Evolutionary conservation across 139 green algal species (phyloP).

Genomic region (Coccomyxa sp.): DNA sequence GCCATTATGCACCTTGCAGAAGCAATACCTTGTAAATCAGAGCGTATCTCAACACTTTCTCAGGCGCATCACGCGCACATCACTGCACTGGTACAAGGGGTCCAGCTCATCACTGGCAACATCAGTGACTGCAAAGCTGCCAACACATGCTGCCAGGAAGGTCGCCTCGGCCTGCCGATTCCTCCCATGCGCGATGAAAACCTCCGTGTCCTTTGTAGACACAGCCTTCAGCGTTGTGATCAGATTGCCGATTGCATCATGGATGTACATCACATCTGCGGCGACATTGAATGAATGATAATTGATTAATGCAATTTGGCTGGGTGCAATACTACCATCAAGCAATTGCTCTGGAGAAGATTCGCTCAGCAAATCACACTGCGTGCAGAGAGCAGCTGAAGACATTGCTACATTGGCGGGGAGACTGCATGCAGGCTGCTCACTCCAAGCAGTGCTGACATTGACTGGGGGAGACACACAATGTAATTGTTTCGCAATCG

Average conservation of each 20-base stretch:
- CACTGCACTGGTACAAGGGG: constrained; percentile 41
- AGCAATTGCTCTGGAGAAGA: too few relatives aligned
- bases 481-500: too few relatives aligned
- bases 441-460: too few relatives aligned
- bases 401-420: too few relatives aligned
- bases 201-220: background rate
- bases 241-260: constrained; percentile 17
- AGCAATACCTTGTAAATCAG: too few relatives aligned
- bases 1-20: too few relatives aligned
- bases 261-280: constrained; percentile 47
- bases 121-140: constrained; percentile 8
- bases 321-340: background rate
- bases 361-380: background rate
- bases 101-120: constrained; percentile 36
- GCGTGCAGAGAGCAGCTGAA: too few relatives aligned
- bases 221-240: constrained; percentile 15
- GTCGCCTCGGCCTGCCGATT: constrained; percentile 40
- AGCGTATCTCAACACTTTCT: background rate
- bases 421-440: too few relatives aligned
- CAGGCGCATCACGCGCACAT: constrained; percentile 47
- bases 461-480: too few relatives aligned
- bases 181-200: constrained; percentile 40
- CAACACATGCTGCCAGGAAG: constrained; percentile 27
- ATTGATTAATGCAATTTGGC: background rate
- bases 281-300: background rate